Conservation (phyloP, 805 yeast species). For the Saccharomycopsis schoenii region DNA sequence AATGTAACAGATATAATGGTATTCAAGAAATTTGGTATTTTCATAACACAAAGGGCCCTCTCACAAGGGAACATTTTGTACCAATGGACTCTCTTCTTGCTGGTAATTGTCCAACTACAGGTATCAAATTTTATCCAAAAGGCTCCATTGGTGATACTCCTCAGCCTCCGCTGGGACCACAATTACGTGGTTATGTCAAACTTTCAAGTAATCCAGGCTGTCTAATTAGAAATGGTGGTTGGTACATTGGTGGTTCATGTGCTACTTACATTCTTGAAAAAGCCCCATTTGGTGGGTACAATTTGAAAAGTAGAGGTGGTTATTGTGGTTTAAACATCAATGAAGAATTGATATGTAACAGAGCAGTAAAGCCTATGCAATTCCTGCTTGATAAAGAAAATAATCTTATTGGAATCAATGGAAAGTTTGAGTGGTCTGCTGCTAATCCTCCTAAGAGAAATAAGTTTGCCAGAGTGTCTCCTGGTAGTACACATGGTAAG, state of each 20-base stretch:
- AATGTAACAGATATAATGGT: slow-evolving; percentile 45
- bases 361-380: slow-evolving; percentile 36
- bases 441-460: slow-evolving; percentile 32
- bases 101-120: slow-evolving; percentile 16
- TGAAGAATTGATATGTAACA: slow-evolving; percentile 27
- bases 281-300: slow-evolving; percentile 65
- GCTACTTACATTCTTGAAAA: slow-evolving; percentile 58
- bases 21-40: slow-evolving; percentile 64
- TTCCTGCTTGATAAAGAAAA: slow-evolving; percentile 43
- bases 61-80: slow-evolving; percentile 51
- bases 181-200: slow-evolving; percentile 37
- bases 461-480: slow-evolving; percentile 38
- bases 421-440: slow-evolving; percentile 53
- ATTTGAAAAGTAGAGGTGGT: slow-evolving; percentile 62
- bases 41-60: slow-evolving; percentile 64
- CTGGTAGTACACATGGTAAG: slow-evolving; percentile 31
- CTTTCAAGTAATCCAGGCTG: slow-evolving; percentile 55
- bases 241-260: slow-evolving; percentile 76
- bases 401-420: slow-evolving; percentile 48
- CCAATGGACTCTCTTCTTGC: slow-evolving; percentile 38
- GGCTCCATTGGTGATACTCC: slow-evolving; percentile 24
- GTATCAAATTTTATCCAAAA: slow-evolving; percentile 70
- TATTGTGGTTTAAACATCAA: slow-evolving; percentile 44
- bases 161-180: slow-evolving; percentile 19
- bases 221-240: slow-evolving; percentile 75